Evolutionary conservation across 106 monocot species (phyloP).

Genomic region (Dioscorea zingiberensis): DNA sequence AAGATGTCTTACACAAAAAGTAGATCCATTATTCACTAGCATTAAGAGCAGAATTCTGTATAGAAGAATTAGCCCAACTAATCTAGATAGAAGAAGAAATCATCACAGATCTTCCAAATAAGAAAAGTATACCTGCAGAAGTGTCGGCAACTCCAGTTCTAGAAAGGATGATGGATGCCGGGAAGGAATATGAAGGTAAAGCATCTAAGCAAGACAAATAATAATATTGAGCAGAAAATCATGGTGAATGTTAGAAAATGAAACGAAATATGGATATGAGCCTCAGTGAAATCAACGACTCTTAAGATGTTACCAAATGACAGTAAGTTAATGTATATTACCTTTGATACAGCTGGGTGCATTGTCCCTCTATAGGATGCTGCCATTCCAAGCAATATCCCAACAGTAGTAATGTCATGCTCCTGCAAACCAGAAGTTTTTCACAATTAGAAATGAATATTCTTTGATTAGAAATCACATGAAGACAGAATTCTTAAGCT

Average conservation of each 20-base stretch:
- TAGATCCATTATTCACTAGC: no score
- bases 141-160: conserved; percentile 81
- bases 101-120: neutral
- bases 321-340: conserved; percentile 8
- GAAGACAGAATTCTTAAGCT: no score
- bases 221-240: neutral
- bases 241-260: neutral
- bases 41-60: no score
- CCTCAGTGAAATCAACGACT: neutral
- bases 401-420: conserved; percentile 80
- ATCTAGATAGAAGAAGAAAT: no score
- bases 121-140: conserved; percentile 61
- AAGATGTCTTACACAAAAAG: no score
- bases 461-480: no score
- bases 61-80: no score
- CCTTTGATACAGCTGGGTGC: conserved; percentile 89
- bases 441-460: neutral
- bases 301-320: neutral
- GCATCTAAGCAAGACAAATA: conserved; percentile 43
- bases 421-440: conserved; percentile 31
- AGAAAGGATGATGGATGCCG: conserved; percentile 71
- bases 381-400: conserved; percentile 76
- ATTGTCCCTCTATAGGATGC: conserved; percentile 90
- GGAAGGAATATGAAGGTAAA: conserved; percentile 85
- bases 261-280: neutral